These are phyloP conservation scores for Paraglomus occultum DNA, from an alignment of 192 early-diverging fungal species.

Conservation along the genomic window DNA sequence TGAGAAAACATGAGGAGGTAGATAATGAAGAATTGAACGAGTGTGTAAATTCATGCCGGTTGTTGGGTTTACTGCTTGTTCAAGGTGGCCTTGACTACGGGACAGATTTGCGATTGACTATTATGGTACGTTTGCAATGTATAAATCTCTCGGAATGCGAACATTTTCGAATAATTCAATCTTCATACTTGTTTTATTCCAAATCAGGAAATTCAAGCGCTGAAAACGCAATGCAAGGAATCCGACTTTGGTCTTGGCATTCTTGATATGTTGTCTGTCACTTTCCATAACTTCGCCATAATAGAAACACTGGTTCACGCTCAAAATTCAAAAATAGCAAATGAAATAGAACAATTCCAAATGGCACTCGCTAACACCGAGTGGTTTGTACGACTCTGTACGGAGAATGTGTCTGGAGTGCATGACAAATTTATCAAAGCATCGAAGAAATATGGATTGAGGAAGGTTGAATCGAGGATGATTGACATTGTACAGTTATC, in stretches of 20 bases:
- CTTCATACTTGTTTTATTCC: background rate
- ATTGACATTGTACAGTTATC: slow-evolving; percentile 8
- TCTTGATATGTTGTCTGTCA: background rate
- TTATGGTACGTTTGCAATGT: background rate
- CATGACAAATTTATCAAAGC: slow-evolving; percentile 12
- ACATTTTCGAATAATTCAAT: background rate
- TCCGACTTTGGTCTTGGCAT: background rate
- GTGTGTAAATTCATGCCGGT: slow-evolving; percentile 35
- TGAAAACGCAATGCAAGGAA: slow-evolving; percentile 16
- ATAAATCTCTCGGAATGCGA: background rate
- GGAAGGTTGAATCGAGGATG: slow-evolving; percentile 7
- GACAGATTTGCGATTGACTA: background rate
- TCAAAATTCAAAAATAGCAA: background rate
- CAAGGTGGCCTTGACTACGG: slow-evolving; percentile 20
- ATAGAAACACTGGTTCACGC: slow-evolving; percentile 3
- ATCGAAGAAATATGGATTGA: background rate
- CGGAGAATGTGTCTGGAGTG: background rate
- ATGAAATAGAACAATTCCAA: slow-evolving; percentile 1
- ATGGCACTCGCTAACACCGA: slow-evolving; percentile 1
- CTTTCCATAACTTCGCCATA: slow-evolving; percentile 22
- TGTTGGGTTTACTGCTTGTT: slow-evolving; percentile 40
- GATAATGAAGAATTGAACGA: slow-evolving; percentile 28
- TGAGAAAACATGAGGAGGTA: slow-evolving; percentile 7
- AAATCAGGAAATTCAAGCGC: slow-evolving; percentile 30
- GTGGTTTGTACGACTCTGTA: slow-evolving; percentile 26